Conservation (phyloP, 305 asterid species). For the Rubia tinctorum region DNA sequence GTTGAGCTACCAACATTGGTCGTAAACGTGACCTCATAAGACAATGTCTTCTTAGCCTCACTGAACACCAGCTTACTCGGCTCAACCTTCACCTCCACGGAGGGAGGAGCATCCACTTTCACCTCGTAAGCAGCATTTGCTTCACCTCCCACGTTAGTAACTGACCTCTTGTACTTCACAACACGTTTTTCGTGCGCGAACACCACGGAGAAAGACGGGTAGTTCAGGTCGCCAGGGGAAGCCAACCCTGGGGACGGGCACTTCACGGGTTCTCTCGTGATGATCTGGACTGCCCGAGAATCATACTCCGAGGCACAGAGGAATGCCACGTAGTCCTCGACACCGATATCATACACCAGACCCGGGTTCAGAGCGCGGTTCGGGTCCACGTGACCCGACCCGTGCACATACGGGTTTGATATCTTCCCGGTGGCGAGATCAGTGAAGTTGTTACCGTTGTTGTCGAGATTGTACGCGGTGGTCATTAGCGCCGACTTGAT, state of each 20-base stretch:
- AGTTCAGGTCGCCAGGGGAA: conserved; percentile 73
- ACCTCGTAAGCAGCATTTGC: conserved; percentile 46
- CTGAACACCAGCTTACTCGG: conserved; percentile 61
- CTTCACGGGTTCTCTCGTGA: conserved; percentile 41
- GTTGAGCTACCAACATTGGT: conserved; percentile 18
- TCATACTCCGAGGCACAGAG: conserved; percentile 69
- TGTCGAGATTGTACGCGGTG: conserved; percentile 67
- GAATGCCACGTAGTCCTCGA: conserved; percentile 55
- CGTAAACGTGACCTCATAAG: conserved; percentile 63
- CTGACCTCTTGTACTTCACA: conserved; percentile 62
- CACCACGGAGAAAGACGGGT: conserved; percentile 81
- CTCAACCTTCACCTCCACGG: conserved; percentile 65
- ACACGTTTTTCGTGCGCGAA: conserved; percentile 26
- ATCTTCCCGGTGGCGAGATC: conserved; percentile 74
- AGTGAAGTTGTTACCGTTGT: conserved; percentile 42
- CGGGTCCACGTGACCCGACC: conserved; percentile 92
- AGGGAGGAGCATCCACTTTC: conserved; percentile 57
- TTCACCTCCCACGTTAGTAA: conserved; percentile 57
- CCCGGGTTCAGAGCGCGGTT: conserved; percentile 79
- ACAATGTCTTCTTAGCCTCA: conserved; percentile 33
- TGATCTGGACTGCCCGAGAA: conserved; percentile 35
- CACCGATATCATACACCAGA: conserved; percentile 57
- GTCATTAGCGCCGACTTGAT: conserved; percentile 89
- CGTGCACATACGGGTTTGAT: conserved; percentile 61
- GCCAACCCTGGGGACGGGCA: conserved; percentile 36